These are phyloP conservation scores for Phoma sp. DNA, from an alignment of 2,329 filamentous ascomycete species.

Conservation along the genomic window DNA sequence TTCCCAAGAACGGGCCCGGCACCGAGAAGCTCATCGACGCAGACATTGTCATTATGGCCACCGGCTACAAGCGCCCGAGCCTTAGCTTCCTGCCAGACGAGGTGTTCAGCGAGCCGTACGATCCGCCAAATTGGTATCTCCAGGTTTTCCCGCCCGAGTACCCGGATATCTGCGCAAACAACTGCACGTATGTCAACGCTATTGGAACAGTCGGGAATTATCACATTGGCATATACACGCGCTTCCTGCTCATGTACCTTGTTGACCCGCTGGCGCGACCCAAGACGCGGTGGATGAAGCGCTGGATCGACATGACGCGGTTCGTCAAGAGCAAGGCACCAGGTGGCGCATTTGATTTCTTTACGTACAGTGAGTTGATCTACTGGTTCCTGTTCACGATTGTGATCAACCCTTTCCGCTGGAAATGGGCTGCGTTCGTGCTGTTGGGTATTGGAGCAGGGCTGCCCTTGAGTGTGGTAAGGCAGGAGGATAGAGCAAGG, in stretches of 20 bases:
- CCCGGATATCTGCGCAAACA: constrained; percentile 78
- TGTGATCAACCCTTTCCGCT: constrained; percentile 81
- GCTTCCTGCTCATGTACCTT: constrained; percentile 86
- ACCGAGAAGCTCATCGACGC: constrained; percentile 70
- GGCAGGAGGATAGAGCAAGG: constrained; percentile 68
- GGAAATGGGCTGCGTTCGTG: constrained; percentile 89
- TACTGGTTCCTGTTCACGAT: constrained; percentile 88
- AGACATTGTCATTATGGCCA: constrained; percentile 83
- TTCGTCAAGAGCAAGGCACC: constrained; percentile 74
- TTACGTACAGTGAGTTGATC: constrained; percentile 83
- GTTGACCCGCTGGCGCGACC: constrained; percentile 79
- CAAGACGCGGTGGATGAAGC: constrained; percentile 75
- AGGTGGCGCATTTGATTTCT: constrained; percentile 80
- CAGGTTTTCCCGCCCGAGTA: constrained; percentile 83
- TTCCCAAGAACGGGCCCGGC: constrained; percentile 79
- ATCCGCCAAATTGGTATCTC: constrained; percentile 86
- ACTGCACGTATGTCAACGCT: constrained; percentile 81
- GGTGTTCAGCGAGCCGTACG: constrained; percentile 75
- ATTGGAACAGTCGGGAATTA: constrained; percentile 86
- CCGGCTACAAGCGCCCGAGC: constrained; percentile 77
- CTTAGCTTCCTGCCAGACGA: constrained; percentile 77
- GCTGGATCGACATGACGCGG: constrained; percentile 86
- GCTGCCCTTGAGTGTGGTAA: constrained; percentile 71
- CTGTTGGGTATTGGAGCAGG: constrained; percentile 75
- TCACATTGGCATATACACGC: constrained; percentile 89